Base-by-base conservation (phyloP, 2,329 filamentous ascomycete genomes). In the Diplocarpon rosae region DNA sequence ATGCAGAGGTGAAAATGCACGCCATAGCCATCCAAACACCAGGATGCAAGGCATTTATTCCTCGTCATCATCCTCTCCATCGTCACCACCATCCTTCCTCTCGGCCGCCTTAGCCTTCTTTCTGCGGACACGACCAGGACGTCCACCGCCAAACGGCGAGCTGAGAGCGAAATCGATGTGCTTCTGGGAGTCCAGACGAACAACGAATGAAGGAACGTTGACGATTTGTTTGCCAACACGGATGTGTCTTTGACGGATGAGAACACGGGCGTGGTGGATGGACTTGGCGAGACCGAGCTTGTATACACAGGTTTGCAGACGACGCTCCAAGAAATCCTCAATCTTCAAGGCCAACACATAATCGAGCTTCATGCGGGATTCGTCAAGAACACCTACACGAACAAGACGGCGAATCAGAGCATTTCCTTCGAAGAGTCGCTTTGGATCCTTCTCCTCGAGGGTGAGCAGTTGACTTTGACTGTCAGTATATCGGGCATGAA, bases 291-390 rank as follows among this genome's bases (percentile, higher is more conserved):
- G 87, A 66, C 92, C 92, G 64, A 98, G 89, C 85, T 98, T 96
- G 85, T 95, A 96, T 71, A 98, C 92, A 66, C 90, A 95, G 64
- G 92, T 98, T 83, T 98, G 90, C 61, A 96, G 89, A 72, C 92
- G 89, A 66, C 92, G 90, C 85, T 98, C 92, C 75, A 98, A 80
- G 84, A 98, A 98, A 74, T 98, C 92, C 75, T 98, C 92, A 65
- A 93, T 85, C 80, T 95, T 94, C 53, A 98, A 83, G 74, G 92
- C 92, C 68, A 98, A 77, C 68, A 98, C 92, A 84, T 98, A 95
- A 95, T 98, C 92, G 80, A 98, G 92, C 85, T 95, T 98, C 92
- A 98, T 98, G 81, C 92, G 92, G 69, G 89, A 89, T 79, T 98
- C 92, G 71, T 98, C 92, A 66, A 98, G 87, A 66, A 98, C 92